Base-by-base conservation (phyloP, 2,329 filamentous ascomycete genomes). In the Cytospora piceae region DNA sequence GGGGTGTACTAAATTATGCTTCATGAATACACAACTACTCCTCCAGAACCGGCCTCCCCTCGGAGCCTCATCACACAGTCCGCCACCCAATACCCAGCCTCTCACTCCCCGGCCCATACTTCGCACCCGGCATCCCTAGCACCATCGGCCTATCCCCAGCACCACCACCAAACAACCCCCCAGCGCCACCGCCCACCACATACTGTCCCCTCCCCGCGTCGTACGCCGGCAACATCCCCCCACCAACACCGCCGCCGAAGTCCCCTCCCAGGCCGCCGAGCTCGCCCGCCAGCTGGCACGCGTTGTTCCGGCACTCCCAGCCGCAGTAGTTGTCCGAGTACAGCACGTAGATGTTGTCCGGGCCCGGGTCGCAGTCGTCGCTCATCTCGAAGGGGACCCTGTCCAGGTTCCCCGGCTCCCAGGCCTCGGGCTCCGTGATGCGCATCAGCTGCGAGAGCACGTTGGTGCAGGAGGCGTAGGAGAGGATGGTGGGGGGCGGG, bases 251-350 rank as follows among this genome's bases (percentile, higher is more conserved):
- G 22, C 31, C 53, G 34, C 12, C 22, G 17, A 31, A 4, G 22
- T 24, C 54, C 4, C n/a, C 58, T 24, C 29, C 55, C 27, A 32
- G 22, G 9, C 12, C 37, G 17, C 37, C 49, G 17, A 65, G 20
- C 14, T 29, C 53, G 24, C 52, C 39, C n/a, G 32, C 53, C 29
- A 56, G 20, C 52, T 24, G 51, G n/a, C 60, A 65, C 8, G 65
- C 65, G 31, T 65, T 71, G 55, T 73, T 74, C 20, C 68, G 65
- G 37, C 73, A 74, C 64, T 73, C 73, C 72, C 72, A 74, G 2
- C 73, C 71, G 63, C 73, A 74, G 64, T 69, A 73, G 6, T 65
- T 60, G n/a, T 64, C 68, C 24, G 69, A 71, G 53, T 32, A 29
- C 3, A 71, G 49, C 6, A 60, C 53, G 12, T 53, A 54, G 24